Percentiles rank a stretch among this genome's conserved stretches.
Evolutionary conservation across 306 rosid species (phyloP).

Genomic region (Cicer yamashitae): DNA sequence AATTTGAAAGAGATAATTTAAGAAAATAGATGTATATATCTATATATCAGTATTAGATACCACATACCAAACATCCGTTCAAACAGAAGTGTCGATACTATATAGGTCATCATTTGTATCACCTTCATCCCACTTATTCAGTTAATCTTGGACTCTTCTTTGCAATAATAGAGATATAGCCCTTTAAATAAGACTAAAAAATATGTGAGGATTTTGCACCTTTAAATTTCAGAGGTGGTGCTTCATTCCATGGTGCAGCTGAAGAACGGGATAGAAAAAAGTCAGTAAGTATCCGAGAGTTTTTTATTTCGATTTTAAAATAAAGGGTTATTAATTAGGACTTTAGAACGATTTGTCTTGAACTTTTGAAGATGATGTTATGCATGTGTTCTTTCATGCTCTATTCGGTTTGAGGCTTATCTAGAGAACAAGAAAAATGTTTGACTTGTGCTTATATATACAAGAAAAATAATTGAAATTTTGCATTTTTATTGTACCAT

Average conservation of each 20-base stretch:
- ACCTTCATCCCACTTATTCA: background rate
- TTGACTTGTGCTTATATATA: background rate
- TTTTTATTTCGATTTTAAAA: no score
- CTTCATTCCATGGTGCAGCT: background rate
- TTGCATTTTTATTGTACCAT: background rate
- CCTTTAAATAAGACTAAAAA: no score
- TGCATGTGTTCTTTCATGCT: background rate
- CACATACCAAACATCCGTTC: no score
- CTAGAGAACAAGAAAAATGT: background rate
- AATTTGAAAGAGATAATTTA: no score
- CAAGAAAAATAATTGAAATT: background rate
- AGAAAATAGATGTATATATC: no score
- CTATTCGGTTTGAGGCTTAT: no score
- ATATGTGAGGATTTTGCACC: no score
- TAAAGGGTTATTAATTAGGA: no score
- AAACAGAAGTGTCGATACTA: no score
- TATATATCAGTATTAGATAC: no score
- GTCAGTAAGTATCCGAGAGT: background rate
- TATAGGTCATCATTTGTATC: background rate
- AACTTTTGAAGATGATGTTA: background rate
- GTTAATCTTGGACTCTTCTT: background rate
- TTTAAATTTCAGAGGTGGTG: background rate
- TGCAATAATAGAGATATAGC: background rate
- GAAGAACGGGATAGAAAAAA: background rate
- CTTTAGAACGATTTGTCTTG: no score